A percentile compares a stretch with the other conserved stretches of the same genome.
phyloP scores from a whole-genome alignment of 257 asterid species.

The Nyctanthes arbortristis region DNA sequence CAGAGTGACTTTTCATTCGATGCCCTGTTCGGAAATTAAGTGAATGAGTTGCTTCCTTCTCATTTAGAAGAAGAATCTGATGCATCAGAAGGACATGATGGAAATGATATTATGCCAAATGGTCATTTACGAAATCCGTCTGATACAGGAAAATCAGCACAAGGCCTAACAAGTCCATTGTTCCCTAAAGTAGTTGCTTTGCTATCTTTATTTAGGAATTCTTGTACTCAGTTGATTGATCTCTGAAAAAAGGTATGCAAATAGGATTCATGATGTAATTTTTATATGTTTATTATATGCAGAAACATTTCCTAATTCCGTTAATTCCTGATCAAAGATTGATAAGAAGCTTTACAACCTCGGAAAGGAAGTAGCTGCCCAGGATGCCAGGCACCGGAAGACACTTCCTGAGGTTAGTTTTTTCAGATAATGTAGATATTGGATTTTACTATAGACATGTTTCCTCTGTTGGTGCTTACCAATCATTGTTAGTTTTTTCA shows the following conservation, averaged over 20 bases:
- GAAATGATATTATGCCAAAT: constrained; percentile 57
- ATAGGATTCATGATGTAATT: background rate
- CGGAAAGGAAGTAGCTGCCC: constrained; percentile 75
- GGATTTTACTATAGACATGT: constrained; percentile 14
- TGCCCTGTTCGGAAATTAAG: constrained; percentile 91
- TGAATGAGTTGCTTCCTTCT: constrained; percentile 84
- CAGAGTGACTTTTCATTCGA: constrained; percentile 99
- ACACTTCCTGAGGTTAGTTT: constrained; percentile 88
- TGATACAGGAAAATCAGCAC: constrained; percentile 62
- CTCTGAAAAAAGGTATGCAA: constrained; percentile 74
- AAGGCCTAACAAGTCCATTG: constrained; percentile 57
- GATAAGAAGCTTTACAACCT: constrained; percentile 86
- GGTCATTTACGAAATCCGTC: constrained; percentile 70
- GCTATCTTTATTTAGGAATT: constrained; percentile 79
- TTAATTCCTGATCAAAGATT: constrained; percentile 50
- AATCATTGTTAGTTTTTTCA: background rate
- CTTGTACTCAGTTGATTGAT: constrained; percentile 80
- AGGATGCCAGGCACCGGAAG: constrained; percentile 89
- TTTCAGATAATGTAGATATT: background rate
- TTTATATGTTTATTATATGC: constrained; percentile 8
- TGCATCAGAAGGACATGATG: constrained; percentile 65
- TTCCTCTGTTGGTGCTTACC: constrained; percentile 6
- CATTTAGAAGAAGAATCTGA: constrained; percentile 75
- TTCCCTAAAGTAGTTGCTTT: constrained; percentile 95
- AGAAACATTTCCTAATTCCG: constrained; percentile 26